Conservation (phyloP, 164 flowering plant species). For the Umbellularia californica region DNA sequence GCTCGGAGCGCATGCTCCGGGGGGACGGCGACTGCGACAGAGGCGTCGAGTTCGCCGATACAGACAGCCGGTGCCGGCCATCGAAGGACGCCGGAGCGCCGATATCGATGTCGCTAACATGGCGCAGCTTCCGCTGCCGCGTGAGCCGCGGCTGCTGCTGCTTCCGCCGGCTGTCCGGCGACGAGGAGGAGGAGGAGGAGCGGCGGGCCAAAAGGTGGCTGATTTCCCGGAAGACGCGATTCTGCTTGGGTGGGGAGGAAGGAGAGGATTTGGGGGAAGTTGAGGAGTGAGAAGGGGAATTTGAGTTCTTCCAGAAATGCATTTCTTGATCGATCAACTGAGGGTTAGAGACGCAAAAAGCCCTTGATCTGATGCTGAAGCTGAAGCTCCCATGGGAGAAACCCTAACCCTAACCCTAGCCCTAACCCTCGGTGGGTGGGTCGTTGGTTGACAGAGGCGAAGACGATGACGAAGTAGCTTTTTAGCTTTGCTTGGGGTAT, state of each 20-base stretch:
- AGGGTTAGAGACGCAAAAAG: not conserved
- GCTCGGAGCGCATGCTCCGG: not conserved
- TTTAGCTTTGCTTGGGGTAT: not conserved
- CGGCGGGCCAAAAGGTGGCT: not conserved
- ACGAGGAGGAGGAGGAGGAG: not conserved
- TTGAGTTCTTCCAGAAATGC: conserved; percentile 36
- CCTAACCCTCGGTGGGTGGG: conserved; percentile 6
- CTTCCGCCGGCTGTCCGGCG: not conserved
- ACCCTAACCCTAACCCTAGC: not conserved
- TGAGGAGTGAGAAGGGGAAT: conserved; percentile 22
- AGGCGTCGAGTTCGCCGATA: not conserved
- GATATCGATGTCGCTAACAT: conserved; percentile 20
- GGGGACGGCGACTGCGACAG: conserved; percentile 3
- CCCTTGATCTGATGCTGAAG: not conserved
- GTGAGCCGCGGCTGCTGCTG: conserved; percentile 19
- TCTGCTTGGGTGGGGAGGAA: conserved; percentile 8
- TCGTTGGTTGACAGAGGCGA: not conserved
- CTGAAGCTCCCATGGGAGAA: not conserved
- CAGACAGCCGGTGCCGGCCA: not conserved
- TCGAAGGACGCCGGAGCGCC: not conserved
- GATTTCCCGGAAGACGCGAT: conserved; percentile 5
- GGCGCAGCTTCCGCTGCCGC: conserved; percentile 29
- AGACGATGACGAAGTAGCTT: not conserved
- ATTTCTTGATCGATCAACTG: conserved; percentile 16
- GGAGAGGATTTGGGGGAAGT: conserved; percentile 7